These are phyloP conservation scores for Phytomonas sp. DNA, from an alignment of 208 protist species.

Conservation along the genomic window DNA sequence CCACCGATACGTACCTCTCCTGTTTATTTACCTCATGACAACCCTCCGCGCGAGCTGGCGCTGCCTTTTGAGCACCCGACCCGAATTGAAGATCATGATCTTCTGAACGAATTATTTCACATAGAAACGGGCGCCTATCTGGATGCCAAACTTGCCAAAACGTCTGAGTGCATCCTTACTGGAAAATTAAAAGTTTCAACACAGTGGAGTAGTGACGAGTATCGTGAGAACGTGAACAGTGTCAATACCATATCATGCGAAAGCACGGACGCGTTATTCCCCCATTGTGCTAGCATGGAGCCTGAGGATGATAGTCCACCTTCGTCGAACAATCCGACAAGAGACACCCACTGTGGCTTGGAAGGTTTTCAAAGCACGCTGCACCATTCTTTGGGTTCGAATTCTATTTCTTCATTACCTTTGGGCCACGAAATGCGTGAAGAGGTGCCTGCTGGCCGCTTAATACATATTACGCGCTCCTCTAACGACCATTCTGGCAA, in stretches of 20 bases:
- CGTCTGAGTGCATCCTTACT: background rate
- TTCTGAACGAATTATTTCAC: conserved; percentile 4
- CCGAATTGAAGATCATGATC: background rate
- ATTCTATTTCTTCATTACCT: background rate
- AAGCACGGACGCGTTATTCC: background rate
- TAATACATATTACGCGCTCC: background rate
- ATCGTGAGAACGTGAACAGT: background rate
- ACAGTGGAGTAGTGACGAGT: background rate
- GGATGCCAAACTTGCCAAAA: background rate
- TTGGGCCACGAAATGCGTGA: background rate
- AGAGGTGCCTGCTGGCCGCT: background rate
- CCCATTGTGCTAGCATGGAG: background rate
- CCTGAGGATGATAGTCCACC: background rate
- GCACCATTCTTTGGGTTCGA: background rate
- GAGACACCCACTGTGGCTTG: background rate
- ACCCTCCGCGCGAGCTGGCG: background rate
- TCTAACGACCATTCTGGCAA: background rate
- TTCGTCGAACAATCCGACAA: background rate
- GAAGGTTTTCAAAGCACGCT: background rate
- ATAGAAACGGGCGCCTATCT: background rate
- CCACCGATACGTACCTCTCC: background rate
- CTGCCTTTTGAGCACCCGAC: background rate
- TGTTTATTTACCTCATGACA: background rate
- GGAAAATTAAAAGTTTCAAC: background rate
- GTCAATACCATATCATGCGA: background rate